Evolutionary conservation across 371 early-diverging fungal species (phyloP), one percentile per base, ranked within the genome.

Genomic region (Lichtheimia ramosa): DNA sequence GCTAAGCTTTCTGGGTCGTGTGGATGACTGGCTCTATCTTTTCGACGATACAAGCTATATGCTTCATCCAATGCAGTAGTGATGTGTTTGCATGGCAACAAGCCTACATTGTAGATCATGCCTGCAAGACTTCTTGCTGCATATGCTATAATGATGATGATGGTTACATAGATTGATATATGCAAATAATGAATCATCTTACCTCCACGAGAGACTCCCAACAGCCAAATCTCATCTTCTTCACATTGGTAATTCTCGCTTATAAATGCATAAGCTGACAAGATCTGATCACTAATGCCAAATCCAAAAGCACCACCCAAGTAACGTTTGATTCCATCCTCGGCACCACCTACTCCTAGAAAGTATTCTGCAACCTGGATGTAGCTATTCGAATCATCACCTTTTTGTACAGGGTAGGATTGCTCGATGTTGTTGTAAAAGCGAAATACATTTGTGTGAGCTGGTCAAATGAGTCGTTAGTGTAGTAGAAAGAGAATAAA

Each of bases 131-230:
- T 72, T 48, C 76, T 59, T 1, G 63, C 76, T 27, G 76, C 70
- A 62, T 68, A 75, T 6, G 70, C 76, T 75, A 34, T 41, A 3
- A n/a, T n/a, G 18, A 10, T 40, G 8, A 43, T 56, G 16, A 20
- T 61, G 48, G 54, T 34, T 8, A 34, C 0, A 34, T 5, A 8
- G 1, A 10, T 34, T 34, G 10, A 8, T 10, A 34, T 34, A 34
- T 34, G 34, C 34, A 34, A 34, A 34, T 10, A 8, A 10, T 43
- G 27, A 54, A n/a, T 3, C 21, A 21, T 24, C 48, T 23, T 68
- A 72, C 76, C 73, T 70, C 76, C 76, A 39, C 76, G 63, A 46
- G 73, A 73, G 20, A 61, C 70, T 14, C 76, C 76, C 25, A 75
- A 18, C 13, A 72, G 48, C 70, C 73, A 75, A 50, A 75, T 61